Evolutionary conservation across 2,329 filamentous ascomycete species (phyloP).

Genomic region (Knufia fluminis): DNA sequence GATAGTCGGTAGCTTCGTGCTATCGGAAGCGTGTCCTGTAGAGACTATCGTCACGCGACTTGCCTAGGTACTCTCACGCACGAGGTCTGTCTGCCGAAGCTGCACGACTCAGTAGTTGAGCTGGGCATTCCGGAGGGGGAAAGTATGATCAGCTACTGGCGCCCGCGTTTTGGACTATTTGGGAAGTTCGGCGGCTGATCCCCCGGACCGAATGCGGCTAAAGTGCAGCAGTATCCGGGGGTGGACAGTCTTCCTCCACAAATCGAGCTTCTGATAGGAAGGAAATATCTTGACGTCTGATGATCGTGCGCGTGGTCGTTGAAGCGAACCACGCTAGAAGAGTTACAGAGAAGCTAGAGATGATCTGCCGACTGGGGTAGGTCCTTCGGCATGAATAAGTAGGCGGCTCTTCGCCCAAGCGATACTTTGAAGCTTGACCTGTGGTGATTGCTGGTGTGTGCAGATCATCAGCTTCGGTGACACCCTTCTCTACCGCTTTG

Average conservation of each 20-base stretch:
- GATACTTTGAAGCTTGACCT: neutral
- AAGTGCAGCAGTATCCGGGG: neutral
- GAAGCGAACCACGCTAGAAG: neutral
- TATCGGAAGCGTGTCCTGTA: too few relatives aligned
- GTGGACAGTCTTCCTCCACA: neutral
- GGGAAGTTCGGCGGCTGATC: neutral
- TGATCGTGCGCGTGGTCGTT: neutral
- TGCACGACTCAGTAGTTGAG: neutral
- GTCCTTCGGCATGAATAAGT: neutral
- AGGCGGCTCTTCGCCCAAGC: neutral
- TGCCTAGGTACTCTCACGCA: constrained; percentile 63
- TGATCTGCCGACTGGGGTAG: neutral
- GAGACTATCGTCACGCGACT: too few relatives aligned
- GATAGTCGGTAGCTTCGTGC: too few relatives aligned
- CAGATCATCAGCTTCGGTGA: too few relatives aligned
- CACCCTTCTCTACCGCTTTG: too few relatives aligned
- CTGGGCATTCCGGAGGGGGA: neutral
- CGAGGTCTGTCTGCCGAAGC: neutral
- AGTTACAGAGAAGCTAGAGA: neutral
- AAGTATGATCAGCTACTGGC: neutral
- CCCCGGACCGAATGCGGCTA: neutral
- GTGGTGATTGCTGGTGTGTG: neutral
- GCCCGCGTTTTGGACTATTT: neutral
- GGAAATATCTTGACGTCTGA: neutral
- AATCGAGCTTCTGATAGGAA: neutral